phyloP scores from a whole-genome alignment of 768 basidiomycete species.

The Calocera viscosa region DNA sequence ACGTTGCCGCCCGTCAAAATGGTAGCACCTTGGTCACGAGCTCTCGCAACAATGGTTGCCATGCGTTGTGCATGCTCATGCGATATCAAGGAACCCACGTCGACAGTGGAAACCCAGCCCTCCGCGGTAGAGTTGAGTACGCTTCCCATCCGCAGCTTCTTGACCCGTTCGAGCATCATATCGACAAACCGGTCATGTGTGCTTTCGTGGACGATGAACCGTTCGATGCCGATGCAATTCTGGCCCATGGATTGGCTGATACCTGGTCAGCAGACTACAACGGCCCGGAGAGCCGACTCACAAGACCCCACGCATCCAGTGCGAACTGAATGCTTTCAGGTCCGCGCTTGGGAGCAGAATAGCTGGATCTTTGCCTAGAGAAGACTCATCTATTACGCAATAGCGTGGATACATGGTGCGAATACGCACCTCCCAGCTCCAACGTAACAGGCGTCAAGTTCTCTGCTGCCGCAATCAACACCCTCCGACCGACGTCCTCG shows the following conservation, averaged over 20 bases:
- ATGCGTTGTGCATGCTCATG: slow-evolving; percentile 51
- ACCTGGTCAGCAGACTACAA: slow-evolving; percentile 1
- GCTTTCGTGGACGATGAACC: slow-evolving; percentile 68
- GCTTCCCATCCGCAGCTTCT: slow-evolving; percentile 59
- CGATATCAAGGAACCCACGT: slow-evolving; percentile 81
- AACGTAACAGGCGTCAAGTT: slow-evolving; percentile 84
- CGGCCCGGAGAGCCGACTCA: slow-evolving; percentile 32
- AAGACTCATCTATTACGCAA: neutral
- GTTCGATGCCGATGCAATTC: slow-evolving; percentile 95
- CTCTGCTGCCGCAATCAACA: slow-evolving; percentile 72
- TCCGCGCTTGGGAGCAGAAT: slow-evolving; percentile 80
- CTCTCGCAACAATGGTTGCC: slow-evolving; percentile 49
- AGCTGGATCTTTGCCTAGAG: slow-evolving; percentile 76
- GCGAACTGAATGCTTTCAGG: slow-evolving; percentile 60
- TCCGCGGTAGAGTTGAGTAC: slow-evolving; percentile 46
- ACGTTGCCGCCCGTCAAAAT: slow-evolving; percentile 51
- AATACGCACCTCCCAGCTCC: slow-evolving; percentile 54
- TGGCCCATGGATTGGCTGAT: slow-evolving; percentile 82
- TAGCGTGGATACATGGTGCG: neutral
- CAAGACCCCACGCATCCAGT: slow-evolving; percentile 89
- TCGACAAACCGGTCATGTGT: slow-evolving; percentile 66
- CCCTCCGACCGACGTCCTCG: slow-evolving; percentile 61
- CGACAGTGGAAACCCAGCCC: slow-evolving; percentile 59
- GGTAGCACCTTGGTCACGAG: slow-evolving; percentile 53
- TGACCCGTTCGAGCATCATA: slow-evolving; percentile 49